Percentiles rank a stretch among this genome's conserved stretches.
Evolutionary conservation across 208 protist species (phyloP).

Genomic region (Trypanosoma avium): DNA sequence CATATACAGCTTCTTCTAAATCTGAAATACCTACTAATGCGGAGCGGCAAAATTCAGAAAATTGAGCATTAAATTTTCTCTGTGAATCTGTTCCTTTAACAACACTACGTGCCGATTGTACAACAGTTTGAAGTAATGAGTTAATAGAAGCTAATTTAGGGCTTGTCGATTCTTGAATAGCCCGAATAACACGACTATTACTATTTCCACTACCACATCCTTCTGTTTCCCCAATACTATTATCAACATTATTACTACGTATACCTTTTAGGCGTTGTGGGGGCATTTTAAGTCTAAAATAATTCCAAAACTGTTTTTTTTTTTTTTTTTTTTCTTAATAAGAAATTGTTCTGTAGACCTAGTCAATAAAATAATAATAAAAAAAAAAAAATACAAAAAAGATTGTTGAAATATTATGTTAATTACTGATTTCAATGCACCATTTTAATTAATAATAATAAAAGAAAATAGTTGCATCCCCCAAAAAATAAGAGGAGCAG

Average conservation of each 20-base stretch:
- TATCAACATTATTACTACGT: background rate
- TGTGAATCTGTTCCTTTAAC: conserved; percentile 80
- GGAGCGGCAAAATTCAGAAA: conserved; percentile 66
- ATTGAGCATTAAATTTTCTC: conserved; percentile 63
- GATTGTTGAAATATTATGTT: no score
- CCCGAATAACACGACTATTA: conserved; percentile 18
- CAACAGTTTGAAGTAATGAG: conserved; percentile 24
- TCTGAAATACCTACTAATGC: conserved; percentile 49
- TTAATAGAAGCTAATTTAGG: conserved; percentile 28
- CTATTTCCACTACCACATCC: background rate
- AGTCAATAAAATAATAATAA: background rate
- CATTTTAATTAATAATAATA: no score
- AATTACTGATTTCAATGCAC: no score
- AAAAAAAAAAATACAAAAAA: conserved; percentile 3
- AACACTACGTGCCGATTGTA: conserved; percentile 39
- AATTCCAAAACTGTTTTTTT: no score
- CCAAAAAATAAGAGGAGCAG: no score
- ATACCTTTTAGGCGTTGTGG: conserved; percentile 1
- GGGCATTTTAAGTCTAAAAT: no score
- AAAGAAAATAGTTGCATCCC: no score
- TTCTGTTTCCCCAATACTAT: no score
- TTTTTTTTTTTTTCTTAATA: background rate
- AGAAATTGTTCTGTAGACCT: no score
- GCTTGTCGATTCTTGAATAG: conserved; percentile 17
- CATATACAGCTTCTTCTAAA: conserved; percentile 69